Evolutionary conservation across 495 filamentous ascomycete species (phyloP).

Genomic region (Neurospora sp.): DNA sequence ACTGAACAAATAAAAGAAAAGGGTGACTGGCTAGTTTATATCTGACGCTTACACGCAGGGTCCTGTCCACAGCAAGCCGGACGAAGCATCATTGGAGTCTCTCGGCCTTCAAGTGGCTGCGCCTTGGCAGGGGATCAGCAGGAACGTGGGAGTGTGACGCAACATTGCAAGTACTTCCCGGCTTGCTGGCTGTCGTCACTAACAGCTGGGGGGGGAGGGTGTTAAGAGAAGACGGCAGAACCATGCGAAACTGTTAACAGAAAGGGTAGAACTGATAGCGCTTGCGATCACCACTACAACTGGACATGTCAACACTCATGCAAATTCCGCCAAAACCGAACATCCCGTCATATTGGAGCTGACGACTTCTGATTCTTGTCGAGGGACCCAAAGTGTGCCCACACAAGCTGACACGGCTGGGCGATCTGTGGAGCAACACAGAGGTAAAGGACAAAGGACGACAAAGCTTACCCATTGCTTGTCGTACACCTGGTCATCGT

Average conservation of each 20-base stretch:
- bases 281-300: not conserved
- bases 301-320: not conserved
- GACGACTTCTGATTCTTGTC: not conserved
- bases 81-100: not conserved
- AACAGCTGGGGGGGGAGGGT: not conserved
- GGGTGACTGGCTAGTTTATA: not conserved
- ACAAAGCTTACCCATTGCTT: conserved; percentile 19
- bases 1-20: not conserved
- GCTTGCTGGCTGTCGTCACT: not conserved
- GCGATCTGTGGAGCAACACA: not conserved
- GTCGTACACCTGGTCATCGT: conserved; percentile 6
- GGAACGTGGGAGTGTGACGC: conserved; percentile 14
- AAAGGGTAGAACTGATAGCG: not conserved
- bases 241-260: not conserved
- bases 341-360: not conserved
- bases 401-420: not conserved
- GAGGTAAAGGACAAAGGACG: not conserved
- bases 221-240: not conserved
- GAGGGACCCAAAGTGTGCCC: not conserved
- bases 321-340: not conserved
- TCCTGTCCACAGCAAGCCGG: not conserved
- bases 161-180: not conserved
- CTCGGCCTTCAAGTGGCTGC: not conserved
- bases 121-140: conserved; percentile 9
- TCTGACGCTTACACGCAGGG: not conserved